Percentiles rank a stretch among this genome's conserved stretches.
These are phyloP conservation scores for Parietaria judaica DNA, from an alignment of 306 rosid genomes.

Conservation along the genomic window DNA sequence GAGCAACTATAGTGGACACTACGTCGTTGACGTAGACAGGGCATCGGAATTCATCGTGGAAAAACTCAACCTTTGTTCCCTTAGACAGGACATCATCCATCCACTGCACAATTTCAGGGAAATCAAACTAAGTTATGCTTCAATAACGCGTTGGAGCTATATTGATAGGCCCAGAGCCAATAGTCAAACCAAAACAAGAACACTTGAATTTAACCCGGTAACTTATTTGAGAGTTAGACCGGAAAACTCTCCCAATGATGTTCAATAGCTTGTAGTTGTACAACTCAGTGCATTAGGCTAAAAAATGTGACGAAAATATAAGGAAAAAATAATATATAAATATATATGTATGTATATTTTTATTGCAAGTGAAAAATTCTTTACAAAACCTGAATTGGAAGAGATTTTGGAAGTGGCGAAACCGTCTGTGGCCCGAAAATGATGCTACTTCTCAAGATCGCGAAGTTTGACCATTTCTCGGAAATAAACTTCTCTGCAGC, in stretches of 20 bases:
- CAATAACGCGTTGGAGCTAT: too few relatives aligned
- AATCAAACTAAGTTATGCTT: neutral
- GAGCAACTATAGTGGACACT: constrained; percentile 40
- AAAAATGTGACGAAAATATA: too few relatives aligned
- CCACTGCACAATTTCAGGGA: constrained; percentile 57
- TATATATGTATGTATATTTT: neutral
- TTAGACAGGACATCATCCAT: constrained; percentile 62
- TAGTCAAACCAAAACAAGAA: too few relatives aligned
- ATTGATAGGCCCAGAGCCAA: too few relatives aligned
- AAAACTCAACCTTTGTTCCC: constrained; percentile 51
- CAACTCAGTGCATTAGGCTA: too few relatives aligned
- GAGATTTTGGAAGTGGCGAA: constrained; percentile 85
- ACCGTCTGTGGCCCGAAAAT: constrained; percentile 84
- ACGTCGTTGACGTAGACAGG: constrained; percentile 85
- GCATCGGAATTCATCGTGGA: constrained; percentile 82
- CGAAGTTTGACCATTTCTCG: constrained; percentile 56
- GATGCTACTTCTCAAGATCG: constrained; percentile 90
- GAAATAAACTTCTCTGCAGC: constrained; percentile 68
- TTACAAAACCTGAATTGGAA: constrained; percentile 70
- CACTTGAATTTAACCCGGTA: neutral
- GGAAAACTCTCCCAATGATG: too few relatives aligned
- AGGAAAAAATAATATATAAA: too few relatives aligned
- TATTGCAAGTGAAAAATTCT: neutral
- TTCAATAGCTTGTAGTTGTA: too few relatives aligned
- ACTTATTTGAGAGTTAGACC: neutral